Base-by-base conservation (phyloP, 371 early-diverging fungal species). In the Rhizopus arrhizus region DNA sequence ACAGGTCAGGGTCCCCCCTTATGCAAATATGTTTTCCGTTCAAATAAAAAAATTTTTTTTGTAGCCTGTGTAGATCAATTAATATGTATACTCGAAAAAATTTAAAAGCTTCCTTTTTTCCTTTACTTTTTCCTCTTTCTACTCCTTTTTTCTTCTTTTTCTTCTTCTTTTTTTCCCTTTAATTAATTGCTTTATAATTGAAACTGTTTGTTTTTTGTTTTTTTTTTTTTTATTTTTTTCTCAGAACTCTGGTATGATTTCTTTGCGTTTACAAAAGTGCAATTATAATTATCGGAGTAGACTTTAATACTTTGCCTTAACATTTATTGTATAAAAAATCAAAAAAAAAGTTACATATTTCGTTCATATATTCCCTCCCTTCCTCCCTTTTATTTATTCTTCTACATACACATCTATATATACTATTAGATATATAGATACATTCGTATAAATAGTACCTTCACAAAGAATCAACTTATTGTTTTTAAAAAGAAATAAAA, bases 241-340 rank as follows among this genome's bases (percentile, higher is more conserved):
- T 13, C 50, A 35, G 15, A 49, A 49, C 22, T 53, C 66, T 70
- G 66, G 70, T 62, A 70, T 70, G 66, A 64, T 68, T 65, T 68
- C 62, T 64, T 68, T 71, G 68, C 65, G 62, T 55, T 46, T 65
- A 49, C 64, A 67, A 56, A 67, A 64, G 64, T 67, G 64, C 60
- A 68, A 64, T 64, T 68, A 62, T 62, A 64, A 67, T 61, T 71
- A 65, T 68, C 62, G 61, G 64, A 62, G 67, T 61, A 61, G 59
- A 59, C 34, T 56, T 67, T 67, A 56, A 64, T 65, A 60, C 64
- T 58, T 68, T 56, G 32, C 50, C 58, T 55, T 63, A n/a, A 43
- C 43, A 43, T 31, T 31, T 35, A n/a, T 31, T 59, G 16, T 48
- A 48, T 48, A 48, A 22, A 48, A 16, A 46, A 38, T 6, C n/a